Evolutionary conservation across 108 stramenopile genomes (phyloP).

Genomic region (Skeletonema marinoi): DNA sequence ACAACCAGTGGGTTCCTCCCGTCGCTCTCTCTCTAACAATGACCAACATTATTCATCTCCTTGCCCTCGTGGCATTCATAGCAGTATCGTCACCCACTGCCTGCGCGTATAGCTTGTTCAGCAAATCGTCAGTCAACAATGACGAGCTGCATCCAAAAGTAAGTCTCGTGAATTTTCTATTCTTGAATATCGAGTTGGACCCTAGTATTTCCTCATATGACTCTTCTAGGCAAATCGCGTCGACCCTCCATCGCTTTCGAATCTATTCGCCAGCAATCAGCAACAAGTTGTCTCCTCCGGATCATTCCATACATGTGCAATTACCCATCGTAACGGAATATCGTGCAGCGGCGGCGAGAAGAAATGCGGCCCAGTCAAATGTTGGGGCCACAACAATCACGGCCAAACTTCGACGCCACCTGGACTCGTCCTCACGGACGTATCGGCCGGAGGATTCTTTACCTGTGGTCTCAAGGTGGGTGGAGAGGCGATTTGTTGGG

Average conservation of each 20-base stretch:
- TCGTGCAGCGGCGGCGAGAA: slow-evolving; percentile 7
- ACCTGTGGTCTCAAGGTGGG: slow-evolving; percentile 26
- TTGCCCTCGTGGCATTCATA: neutral
- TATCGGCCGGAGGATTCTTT: slow-evolving; percentile 32
- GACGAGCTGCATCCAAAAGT: neutral
- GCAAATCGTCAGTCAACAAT: neutral
- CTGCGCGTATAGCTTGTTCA: neutral
- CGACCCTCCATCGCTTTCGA: neutral
- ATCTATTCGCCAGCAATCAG: neutral
- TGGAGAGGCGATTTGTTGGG: slow-evolving; percentile 32
- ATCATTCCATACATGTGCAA: slow-evolving; percentile 37
- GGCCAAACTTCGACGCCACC: slow-evolving; percentile 30
- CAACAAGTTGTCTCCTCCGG: slow-evolving; percentile 14
- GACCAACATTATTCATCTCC: neutral
- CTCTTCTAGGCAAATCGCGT: neutral
- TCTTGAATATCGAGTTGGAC: neutral
- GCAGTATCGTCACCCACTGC: neutral
- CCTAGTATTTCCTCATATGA: neutral
- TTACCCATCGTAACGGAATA: slow-evolving; percentile 13
- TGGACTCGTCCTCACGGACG: slow-evolving; percentile 30
- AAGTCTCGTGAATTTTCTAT: neutral
- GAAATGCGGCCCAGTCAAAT: slow-evolving; percentile 33
- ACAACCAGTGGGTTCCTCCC: too few relatives aligned
- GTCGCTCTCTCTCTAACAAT: neutral
- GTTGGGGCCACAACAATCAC: slow-evolving; percentile 33